Percentiles rank a stretch among this genome's conserved stretches.
Evolutionary conservation across 2,329 filamentous ascomycete genomes (phyloP).

Genomic region (Teratosphaeria gauchensis): DNA sequence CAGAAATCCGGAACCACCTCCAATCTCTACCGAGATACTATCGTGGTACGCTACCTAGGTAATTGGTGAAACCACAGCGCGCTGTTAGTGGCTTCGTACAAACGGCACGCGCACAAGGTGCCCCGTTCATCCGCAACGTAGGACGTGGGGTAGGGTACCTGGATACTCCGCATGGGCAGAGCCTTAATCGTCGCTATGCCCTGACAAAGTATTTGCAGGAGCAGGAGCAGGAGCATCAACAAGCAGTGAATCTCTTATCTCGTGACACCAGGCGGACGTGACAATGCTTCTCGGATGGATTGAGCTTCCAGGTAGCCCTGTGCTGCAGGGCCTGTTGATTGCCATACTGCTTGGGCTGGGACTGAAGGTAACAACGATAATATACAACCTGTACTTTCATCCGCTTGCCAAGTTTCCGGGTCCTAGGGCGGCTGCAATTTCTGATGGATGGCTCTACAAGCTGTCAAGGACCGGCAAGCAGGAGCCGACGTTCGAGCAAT

Average conservation of each 20-base stretch:
- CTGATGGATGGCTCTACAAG: background rate
- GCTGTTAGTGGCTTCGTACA: background rate
- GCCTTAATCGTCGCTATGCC: too few relatives aligned
- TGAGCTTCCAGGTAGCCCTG: background rate
- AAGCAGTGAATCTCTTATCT: too few relatives aligned
- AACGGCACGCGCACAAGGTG: background rate
- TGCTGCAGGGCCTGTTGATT: background rate
- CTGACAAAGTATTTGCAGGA: too few relatives aligned
- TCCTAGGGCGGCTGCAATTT: slow-evolving; percentile 12
- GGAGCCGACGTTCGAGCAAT: background rate
- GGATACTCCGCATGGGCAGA: too few relatives aligned
- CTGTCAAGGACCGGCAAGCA: background rate
- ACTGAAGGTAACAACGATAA: background rate
- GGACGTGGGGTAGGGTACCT: background rate
- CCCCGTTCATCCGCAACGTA: background rate
- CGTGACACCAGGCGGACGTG: background rate
- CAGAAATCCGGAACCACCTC: background rate
- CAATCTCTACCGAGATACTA: background rate
- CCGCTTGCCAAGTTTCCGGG: background rate
- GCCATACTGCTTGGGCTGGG: background rate
- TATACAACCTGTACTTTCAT: slow-evolving; percentile 1
- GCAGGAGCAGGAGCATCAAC: too few relatives aligned
- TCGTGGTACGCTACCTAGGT: background rate
- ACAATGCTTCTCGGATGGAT: background rate
- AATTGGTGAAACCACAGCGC: background rate